A percentile compares a stretch with the other conserved stretches of the same genome.
Conservation (phyloP, 441 rosid genomes). For the Eutrema salsugineum region DNA sequence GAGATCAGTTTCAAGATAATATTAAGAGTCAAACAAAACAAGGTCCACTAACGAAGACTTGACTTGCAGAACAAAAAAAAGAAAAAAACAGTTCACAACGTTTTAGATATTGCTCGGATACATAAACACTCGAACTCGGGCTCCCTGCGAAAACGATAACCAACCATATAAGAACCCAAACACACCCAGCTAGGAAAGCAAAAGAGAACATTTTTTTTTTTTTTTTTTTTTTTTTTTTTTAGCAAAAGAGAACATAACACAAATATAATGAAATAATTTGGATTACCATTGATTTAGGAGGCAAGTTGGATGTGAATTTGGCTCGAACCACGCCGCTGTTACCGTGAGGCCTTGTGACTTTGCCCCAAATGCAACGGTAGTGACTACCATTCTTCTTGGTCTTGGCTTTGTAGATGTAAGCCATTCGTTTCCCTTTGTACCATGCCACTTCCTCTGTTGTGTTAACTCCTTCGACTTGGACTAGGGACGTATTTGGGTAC, state of each 20-base stretch:
- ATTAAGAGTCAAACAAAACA: not conserved
- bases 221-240: no score
- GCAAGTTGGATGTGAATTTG: constrained; percentile 72
- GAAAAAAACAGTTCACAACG: not conserved
- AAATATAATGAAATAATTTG: not conserved
- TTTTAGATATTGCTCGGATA: constrained; percentile 21
- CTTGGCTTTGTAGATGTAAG: constrained; percentile 75
- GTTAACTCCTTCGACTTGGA: constrained; percentile 84
- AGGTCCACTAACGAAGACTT: not conserved
- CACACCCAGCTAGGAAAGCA: not conserved
- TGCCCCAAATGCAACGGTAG: constrained; percentile 84
- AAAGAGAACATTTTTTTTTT: not conserved
- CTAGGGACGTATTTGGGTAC: constrained; percentile 62
- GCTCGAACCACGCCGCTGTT: constrained; percentile 77
- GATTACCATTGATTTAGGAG: constrained; percentile 77
- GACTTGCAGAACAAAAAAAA: not conserved
- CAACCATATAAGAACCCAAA: not conserved
- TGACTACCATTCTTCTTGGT: constrained; percentile 60
- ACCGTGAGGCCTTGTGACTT: constrained; percentile 72
- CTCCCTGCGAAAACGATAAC: constrained; percentile 14
- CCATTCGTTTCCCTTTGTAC: constrained; percentile 68
- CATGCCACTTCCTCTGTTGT: constrained; percentile 69
- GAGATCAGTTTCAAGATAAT: not conserved
- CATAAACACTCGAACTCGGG: constrained; percentile 20
- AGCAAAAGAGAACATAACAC: not conserved